phyloP scores from a whole-genome alignment of 768 basidiomycete species.

The Mycena olivaceomarginata region DNA sequence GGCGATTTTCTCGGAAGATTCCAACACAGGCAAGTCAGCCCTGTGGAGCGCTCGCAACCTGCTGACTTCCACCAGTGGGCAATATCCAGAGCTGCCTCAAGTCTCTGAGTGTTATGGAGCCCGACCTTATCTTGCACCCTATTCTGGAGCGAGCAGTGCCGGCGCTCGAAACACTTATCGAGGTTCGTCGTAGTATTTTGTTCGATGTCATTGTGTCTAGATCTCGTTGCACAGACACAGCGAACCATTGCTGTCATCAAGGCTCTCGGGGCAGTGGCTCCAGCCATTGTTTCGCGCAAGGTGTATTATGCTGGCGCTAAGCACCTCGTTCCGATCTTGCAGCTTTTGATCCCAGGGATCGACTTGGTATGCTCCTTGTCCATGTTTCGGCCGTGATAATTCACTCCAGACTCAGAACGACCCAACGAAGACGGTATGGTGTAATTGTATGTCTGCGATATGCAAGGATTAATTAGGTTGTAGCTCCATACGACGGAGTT shows the following conservation, averaged over 20 bases:
- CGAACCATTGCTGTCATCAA: conserved; percentile 92
- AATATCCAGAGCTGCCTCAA: conserved; percentile 90
- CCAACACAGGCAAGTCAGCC: conserved; percentile 63
- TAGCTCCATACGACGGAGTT: conserved; percentile 87
- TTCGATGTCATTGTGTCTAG: neutral
- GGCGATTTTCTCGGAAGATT: conserved; percentile 94
- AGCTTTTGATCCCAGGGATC: conserved; percentile 90
- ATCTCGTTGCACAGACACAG: conserved; percentile 75
- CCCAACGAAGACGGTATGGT: conserved; percentile 82
- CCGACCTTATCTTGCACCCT: conserved; percentile 88
- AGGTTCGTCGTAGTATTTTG: conserved; percentile 65
- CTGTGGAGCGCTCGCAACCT: neutral
- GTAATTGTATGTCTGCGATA: conserved; percentile 10
- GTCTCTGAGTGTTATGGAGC: conserved; percentile 89
- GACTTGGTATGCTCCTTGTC: conserved; percentile 77
- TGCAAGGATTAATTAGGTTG: conserved; percentile 29
- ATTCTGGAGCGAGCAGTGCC: conserved; percentile 91
- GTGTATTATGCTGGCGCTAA: conserved; percentile 91
- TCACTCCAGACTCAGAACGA: conserved; percentile 72
- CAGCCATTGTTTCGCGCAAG: conserved; percentile 86
- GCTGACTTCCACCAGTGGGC: conserved; percentile 58
- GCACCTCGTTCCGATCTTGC: conserved; percentile 86
- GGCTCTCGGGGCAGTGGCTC: conserved; percentile 87
- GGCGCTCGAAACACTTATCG: conserved; percentile 91
- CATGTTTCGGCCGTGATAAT: neutral